Evolutionary conservation across 2,329 filamentous ascomycete genomes (phyloP), one percentile per base, ranked within the genome.

Genomic region (Esteya vermicola): DNA sequence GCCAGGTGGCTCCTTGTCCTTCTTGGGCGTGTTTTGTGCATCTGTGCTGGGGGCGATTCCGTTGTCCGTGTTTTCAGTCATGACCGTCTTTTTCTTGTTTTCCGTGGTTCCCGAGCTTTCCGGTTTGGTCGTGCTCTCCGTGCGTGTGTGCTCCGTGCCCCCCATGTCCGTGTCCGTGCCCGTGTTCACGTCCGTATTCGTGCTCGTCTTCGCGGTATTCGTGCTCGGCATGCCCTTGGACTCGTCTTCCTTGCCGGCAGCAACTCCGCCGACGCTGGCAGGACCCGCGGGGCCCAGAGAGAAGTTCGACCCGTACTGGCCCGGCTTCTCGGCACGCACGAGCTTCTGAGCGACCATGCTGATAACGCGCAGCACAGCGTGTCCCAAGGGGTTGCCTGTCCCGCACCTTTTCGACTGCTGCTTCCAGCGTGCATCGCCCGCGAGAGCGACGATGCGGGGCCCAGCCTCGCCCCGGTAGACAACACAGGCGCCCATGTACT

Each of bases 341-440:
- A 77, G 61, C 52, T 76, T 77, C 51, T 75, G 72, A 4, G 81
- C 83, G 42, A 91, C 79, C 75, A 91, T 85, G 54, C 79, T 85
- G 52, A 91, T 84, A 40, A 79, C 83, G 46, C 85, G 72, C 55
- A 89, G 72, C 7, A 81, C 78, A 18, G 81, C 75, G 53, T 93
- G 85, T 21, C 77, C 81, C 70, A 88, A 79, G 31, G 80, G 75
- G 52, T 91, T 89, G 49, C 78, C 80, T 8, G 66, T 66, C 26
- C 61, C 36, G 6, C 63, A 58, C 20, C 54, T 53, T 43, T 57
- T 57, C 40, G 57, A 66, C 60, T 72, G 67, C 32, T 67, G 63
- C 50, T 72, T 61, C 73, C 78, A 81, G 48, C 84, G 77, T 46
- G 76, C 81, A 62, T 93, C 85, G 27, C 78, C 82, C 31, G 84